phyloP scores from a whole-genome alignment of 495 filamentous ascomycete species.

The Penicillium coprophilum region DNA sequence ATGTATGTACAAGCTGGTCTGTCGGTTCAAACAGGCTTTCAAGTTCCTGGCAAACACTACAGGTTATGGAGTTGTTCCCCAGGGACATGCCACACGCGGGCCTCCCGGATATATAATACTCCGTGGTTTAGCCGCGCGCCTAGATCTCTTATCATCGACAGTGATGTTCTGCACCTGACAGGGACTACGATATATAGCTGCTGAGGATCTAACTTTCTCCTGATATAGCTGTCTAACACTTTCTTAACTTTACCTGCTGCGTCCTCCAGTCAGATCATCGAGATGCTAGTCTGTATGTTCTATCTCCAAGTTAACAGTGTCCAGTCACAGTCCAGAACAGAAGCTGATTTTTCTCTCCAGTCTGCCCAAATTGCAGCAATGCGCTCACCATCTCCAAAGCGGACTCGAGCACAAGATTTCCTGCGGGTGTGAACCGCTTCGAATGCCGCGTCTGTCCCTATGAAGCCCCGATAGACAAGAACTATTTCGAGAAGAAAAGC shows the following conservation, averaged over 20 bases:
- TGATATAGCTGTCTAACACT: background rate
- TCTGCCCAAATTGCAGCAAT: constrained; percentile 93
- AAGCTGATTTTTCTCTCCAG: constrained; percentile 45
- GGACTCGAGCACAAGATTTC: constrained; percentile 44
- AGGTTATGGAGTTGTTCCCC: constrained; percentile 16
- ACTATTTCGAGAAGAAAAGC: constrained; percentile 70
- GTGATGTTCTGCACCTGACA: constrained; percentile 10
- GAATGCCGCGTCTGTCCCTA: constrained; percentile 96
- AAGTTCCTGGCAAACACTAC: constrained; percentile 7
- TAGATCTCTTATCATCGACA: constrained; percentile 18
- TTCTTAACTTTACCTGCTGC: background rate
- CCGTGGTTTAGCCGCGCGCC: constrained; percentile 31
- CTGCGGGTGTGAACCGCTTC: constrained; percentile 65
- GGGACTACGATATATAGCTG: background rate
- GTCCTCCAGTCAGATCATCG: constrained; percentile 3
- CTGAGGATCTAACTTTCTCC: background rate
- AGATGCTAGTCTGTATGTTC: constrained; percentile 46
- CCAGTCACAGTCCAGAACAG: constrained; percentile 1
- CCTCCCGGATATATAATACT: constrained; percentile 18
- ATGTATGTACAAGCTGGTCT: constrained; percentile 27
- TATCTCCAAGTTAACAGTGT: background rate
- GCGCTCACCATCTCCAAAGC: constrained; percentile 70
- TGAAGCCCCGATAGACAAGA: constrained; percentile 68
- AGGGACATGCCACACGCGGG: constrained; percentile 26
- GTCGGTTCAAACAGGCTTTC: constrained; percentile 8